phyloP scores from a whole-genome alignment of 352 stramenopile genomes.

The Phytophthora podocarpi region DNA sequence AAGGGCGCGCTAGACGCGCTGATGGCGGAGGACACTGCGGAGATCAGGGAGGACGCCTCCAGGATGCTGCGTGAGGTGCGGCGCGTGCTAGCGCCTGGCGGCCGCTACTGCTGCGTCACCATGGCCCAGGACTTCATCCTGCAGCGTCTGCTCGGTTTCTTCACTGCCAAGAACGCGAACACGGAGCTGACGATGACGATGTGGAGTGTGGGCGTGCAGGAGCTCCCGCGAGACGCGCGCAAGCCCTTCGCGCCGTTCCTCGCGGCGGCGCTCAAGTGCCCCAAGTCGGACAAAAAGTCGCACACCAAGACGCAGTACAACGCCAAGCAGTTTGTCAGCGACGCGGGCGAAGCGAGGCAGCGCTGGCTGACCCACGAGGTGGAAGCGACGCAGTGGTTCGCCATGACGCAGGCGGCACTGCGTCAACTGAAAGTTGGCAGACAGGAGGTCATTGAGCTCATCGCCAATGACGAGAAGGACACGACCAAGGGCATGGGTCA shows the following conservation, averaged over 20 bases:
- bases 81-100: constrained; percentile 58
- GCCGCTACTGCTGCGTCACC: constrained; percentile 78
- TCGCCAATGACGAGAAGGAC: constrained; percentile 45
- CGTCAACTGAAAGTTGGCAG: constrained; percentile 55
- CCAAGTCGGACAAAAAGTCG: constrained; percentile 21
- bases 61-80: constrained; percentile 75
- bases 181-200: neutral
- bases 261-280: constrained; percentile 43
- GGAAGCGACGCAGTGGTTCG: constrained; percentile 64
- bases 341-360: constrained; percentile 32
- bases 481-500: constrained; percentile 10
- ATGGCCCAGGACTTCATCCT: constrained; percentile 85
- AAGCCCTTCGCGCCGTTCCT: constrained; percentile 68
- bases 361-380: constrained; percentile 62
- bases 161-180: constrained; percentile 25
- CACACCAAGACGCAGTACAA: constrained; percentile 48
- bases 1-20: constrained; percentile 84
- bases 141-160: constrained; percentile 57
- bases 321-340: constrained; percentile 44
- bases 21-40: constrained; percentile 54
- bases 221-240: constrained; percentile 44
- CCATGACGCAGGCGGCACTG: constrained; percentile 55
- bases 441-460: constrained; percentile 63
- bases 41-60: constrained; percentile 46
- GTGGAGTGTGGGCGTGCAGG: constrained; percentile 45